Percentiles rank a stretch among this genome's conserved stretches.
Evolutionary conservation across 371 early-diverging fungal species (phyloP).

Genomic region (Lichtheimia ramosa): DNA sequence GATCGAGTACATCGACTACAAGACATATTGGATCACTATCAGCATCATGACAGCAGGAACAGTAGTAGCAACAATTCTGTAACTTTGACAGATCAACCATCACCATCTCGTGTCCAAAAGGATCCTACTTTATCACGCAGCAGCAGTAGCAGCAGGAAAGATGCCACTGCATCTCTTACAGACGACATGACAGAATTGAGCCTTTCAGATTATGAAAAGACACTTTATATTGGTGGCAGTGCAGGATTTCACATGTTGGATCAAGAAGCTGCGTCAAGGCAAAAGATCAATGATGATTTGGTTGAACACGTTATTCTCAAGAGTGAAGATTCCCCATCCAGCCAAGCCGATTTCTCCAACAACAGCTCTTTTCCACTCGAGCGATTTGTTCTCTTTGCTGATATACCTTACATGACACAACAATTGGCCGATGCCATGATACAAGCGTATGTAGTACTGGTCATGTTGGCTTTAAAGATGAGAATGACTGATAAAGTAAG

Average conservation of each 20-base stretch:
- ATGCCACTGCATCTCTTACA: neutral
- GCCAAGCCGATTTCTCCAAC: neutral
- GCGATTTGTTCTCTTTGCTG: constrained; percentile 22
- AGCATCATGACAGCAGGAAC: neutral
- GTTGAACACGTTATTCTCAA: constrained; percentile 44
- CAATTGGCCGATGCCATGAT: constrained; percentile 30
- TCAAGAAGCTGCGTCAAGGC: constrained; percentile 11
- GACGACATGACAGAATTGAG: constrained; percentile 14
- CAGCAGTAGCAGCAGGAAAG: neutral
- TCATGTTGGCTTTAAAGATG: neutral
- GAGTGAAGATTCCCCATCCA: constrained; percentile 15
- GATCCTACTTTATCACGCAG: neutral
- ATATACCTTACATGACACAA: constrained; percentile 26
- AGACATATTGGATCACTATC: constrained; percentile 18
- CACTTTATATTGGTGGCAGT: constrained; percentile 39
- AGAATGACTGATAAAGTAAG: neutral
- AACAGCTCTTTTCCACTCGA: constrained; percentile 1
- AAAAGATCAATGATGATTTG: constrained; percentile 39
- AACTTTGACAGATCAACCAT: neutral
- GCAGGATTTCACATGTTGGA: constrained; percentile 34
- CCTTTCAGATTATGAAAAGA: constrained; percentile 38
- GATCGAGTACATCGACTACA: constrained; percentile 35
- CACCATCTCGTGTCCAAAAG: neutral
- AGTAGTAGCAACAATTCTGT: neutral
- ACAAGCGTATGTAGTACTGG: constrained; percentile 19